Base-by-base conservation (phyloP, 306 rosid species). In the Trichosanthes cucumerina region DNA sequence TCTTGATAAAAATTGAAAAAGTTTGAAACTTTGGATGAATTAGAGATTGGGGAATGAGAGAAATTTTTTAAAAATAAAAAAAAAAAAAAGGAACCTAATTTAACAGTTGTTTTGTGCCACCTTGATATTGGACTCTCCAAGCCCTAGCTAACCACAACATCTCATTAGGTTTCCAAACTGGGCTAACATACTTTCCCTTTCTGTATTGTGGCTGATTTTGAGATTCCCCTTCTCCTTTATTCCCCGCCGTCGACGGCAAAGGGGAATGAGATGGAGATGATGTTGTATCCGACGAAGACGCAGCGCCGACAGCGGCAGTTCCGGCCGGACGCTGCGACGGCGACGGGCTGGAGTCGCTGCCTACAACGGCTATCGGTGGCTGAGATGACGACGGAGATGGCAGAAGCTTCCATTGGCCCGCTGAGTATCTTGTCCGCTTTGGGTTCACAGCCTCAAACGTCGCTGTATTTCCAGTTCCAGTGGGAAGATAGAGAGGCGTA, bases 121-220 rank as follows among this genome's bases (percentile, higher is more conserved):
- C 86, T 87, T 92, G 93, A 83, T 90, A 88, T 54, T 91, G 96
- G 15, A 85, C 85, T 79, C 88, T 89, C 99, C 99, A 91, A 9
- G 91, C 99, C 72, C 89, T 87, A 36, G 98, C 97, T 7, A 95
- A 53, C 96, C 99, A 95, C 26, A 95, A 47, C 99, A 92, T 95
- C 87, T 95, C 99, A 68, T 86, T 87, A 1, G 99, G 98, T 78
- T 95, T 95, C 99, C 99, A 95, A 75, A 92, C 99, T 1, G 99
- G 99, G 83, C 98, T 95, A 31, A 95, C 97, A 70, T 90, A 92
- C 54, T 95, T 95, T 3, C 98, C 99, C 80, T 91, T 95, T 80
- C 99, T 84, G 46, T 86, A 85, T 36, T 91, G 99, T 7, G 84
- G 93, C 80, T 82, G 91, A 76, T 80, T 19, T 84, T 89, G 65